These are phyloP conservation scores for Teratosphaeriaceae sp. DNA, from an alignment of 2,329 filamentous ascomycete genomes.

Conservation along the genomic window DNA sequence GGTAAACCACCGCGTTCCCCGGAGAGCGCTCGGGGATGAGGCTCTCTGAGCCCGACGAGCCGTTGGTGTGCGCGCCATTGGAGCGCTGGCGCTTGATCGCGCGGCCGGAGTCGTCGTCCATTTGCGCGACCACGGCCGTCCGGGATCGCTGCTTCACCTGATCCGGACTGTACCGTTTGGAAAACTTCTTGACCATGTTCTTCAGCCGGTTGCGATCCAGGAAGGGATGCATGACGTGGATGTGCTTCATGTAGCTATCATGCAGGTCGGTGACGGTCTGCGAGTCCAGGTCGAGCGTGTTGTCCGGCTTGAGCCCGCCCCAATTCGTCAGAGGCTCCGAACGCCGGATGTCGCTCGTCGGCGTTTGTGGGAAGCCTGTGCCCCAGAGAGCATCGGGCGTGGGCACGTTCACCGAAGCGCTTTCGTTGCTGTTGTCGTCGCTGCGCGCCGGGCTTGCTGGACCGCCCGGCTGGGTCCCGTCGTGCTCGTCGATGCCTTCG, in stretches of 20 bases:
- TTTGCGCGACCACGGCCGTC: constrained; percentile 20
- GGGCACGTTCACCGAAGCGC: constrained; percentile 21
- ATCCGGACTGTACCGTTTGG: constrained; percentile 39
- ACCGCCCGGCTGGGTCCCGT: constrained; percentile 27
- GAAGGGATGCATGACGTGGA: constrained; percentile 60
- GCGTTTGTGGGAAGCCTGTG: constrained; percentile 32
- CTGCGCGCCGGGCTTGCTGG: constrained; percentile 35
- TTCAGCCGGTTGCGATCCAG: constrained; percentile 49
- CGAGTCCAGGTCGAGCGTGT: constrained; percentile 48
- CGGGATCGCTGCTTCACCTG: constrained; percentile 10
- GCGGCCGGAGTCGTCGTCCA: constrained; percentile 18
- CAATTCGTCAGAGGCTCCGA: constrained; percentile 31
- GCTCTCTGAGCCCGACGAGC: constrained; percentile 9
- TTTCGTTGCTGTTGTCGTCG: constrained; percentile 28
- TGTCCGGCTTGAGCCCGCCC: constrained; percentile 47
- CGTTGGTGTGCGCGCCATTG: constrained; percentile 18
- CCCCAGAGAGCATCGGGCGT: constrained; percentile 46
- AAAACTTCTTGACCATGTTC: constrained; percentile 47
- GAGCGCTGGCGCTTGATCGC: constrained; percentile 27
- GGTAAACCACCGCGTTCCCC: constrained; percentile 71
- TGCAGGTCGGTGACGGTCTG: constrained; percentile 46
- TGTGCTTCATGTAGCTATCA: constrained; percentile 51
- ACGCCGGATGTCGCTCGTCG: constrained; percentile 24
- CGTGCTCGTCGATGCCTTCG: constrained; percentile 33
- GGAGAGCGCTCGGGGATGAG: constrained; percentile 55